Conservation (phyloP, 1,139 yeast species). For the Scheffersomyces cryptocercus region DNA sequence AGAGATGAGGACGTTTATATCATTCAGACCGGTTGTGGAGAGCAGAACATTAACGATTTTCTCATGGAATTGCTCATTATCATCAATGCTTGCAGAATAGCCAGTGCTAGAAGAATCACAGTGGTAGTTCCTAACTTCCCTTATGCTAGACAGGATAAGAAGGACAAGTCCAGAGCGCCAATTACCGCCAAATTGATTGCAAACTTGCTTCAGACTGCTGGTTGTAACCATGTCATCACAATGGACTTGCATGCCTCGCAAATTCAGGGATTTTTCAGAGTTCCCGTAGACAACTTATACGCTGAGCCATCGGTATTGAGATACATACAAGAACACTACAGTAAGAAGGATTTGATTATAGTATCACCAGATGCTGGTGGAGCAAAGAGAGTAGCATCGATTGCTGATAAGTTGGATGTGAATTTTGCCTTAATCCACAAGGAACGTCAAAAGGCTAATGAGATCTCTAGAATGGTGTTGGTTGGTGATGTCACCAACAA, state of each 20-base stretch:
- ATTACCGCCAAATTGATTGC: slow-evolving; percentile 80
- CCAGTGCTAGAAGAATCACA: slow-evolving; percentile 77
- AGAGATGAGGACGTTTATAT: slow-evolving; percentile 79
- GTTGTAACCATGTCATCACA: slow-evolving; percentile 79
- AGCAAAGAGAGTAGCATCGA: slow-evolving; percentile 78
- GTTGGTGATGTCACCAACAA: slow-evolving; percentile 78
- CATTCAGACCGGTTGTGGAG: slow-evolving; percentile 72
- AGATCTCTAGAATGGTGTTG: slow-evolving; percentile 71
- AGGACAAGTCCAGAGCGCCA: slow-evolving; percentile 80
- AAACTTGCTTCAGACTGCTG: slow-evolving; percentile 73
- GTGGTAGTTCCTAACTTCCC: slow-evolving; percentile 82
- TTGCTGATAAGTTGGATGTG: slow-evolving; percentile 74
- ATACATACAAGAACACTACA: slow-evolving; percentile 59
- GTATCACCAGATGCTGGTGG: slow-evolving; percentile 90
- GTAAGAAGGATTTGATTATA: slow-evolving; percentile 53
- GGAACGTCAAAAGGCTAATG: slow-evolving; percentile 79
- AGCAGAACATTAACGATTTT: slow-evolving; percentile 56
- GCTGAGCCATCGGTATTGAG: slow-evolving; percentile 78
- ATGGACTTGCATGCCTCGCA: slow-evolving; percentile 86
- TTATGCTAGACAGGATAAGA: slow-evolving; percentile 81
- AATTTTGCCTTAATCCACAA: slow-evolving; percentile 81
- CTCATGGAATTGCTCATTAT: slow-evolving; percentile 70
- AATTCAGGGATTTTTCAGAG: slow-evolving; percentile 79
- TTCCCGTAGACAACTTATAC: slow-evolving; percentile 78
- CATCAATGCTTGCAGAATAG: slow-evolving; percentile 76